Percentiles rank a stretch among this genome's conserved stretches.
Evolutionary conservation across 177 flowering plant species (phyloP).

Genomic region (Vitis hybrid): DNA sequence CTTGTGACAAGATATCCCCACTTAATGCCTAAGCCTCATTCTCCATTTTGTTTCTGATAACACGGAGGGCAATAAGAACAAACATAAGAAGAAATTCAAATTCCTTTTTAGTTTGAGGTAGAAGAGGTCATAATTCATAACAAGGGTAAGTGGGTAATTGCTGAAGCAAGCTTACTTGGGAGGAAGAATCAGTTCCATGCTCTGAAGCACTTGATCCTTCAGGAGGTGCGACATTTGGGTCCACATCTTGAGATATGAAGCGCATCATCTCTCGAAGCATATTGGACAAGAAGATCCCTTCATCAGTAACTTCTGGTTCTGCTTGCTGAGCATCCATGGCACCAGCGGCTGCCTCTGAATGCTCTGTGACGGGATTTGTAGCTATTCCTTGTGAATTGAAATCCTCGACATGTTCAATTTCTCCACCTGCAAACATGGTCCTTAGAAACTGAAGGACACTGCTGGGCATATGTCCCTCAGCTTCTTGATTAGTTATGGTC

Average conservation of each 20-base stretch:
- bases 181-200: conserved; percentile 18
- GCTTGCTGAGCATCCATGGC: conserved; percentile 26
- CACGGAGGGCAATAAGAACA: neutral
- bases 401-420: conserved; percentile 27
- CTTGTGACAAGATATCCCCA: too few species aligned
- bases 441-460: conserved; percentile 46
- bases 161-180: conserved; percentile 24
- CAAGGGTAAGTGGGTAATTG: neutral
- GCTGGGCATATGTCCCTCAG: conserved; percentile 30
- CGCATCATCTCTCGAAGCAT: conserved; percentile 68
- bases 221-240: conserved; percentile 15
- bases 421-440: conserved; percentile 44
- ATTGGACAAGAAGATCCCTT: conserved; percentile 62
- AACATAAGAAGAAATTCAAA: neutral
- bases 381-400: conserved; percentile 15
- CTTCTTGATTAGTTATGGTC: conserved; percentile 30
- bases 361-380: conserved; percentile 17
- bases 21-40: neutral
- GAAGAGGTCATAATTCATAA: neutral
- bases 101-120: neutral
- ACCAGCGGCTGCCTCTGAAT: conserved; percentile 18
- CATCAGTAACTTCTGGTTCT: conserved; percentile 34
- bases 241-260: conserved; percentile 37
- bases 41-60: neutral
- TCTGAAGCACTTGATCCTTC: conserved; percentile 27